Base-by-base conservation (phyloP, 495 filamentous ascomycete species). In the Penicillium bovifimosum region DNA sequence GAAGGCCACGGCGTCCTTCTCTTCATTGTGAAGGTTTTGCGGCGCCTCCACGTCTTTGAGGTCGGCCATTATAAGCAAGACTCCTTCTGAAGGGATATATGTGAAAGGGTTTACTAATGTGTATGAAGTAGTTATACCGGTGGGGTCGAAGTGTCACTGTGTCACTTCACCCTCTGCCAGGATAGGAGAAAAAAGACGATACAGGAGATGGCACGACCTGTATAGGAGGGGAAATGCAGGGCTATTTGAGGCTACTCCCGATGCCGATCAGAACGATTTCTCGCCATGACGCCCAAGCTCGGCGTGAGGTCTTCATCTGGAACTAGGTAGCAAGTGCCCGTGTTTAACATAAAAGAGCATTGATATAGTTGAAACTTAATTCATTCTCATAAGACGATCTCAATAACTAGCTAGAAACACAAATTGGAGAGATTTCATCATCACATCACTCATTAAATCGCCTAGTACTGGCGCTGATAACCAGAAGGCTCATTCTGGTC, bases 41-140 rank as follows among this genome's bases (percentile, higher is more conserved):
- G 60, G 42, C 5, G 52, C 58, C 57, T 73, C 70, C 44, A 60
- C 49, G 51, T 72, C 69, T 33, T 70, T 64, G 14, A 48, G n/a
- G 16, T 62, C 59, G 16, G 64, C 57, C 67, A 72, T 72, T 53
- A 20, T 61, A 43, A 18, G 38, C 33, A 17, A 18, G 43, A 16
- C 27, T 20, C 36, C 41, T 14, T 48, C 34, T 33, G 46, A 42
- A 35, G 29, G 35, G 20, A 32, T 40, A 13, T 26, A 6, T n/a
- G 13, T 32, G 26, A 14, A 10, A 6, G 26, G 13, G 18, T 34
- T 11, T 45, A 51, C 35, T n/a, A 38, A 32, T 24, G 3, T 17
- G 17, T 46, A 52, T 16, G 17, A 28, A 47, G 27, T 38, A n/a
- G n/a, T n/a, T n/a, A 42, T 32, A 24, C 34, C 51, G 35, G 16